Conservation (phyloP, 1,139 yeast species). For the Kluyveromyces sp. region DNA sequence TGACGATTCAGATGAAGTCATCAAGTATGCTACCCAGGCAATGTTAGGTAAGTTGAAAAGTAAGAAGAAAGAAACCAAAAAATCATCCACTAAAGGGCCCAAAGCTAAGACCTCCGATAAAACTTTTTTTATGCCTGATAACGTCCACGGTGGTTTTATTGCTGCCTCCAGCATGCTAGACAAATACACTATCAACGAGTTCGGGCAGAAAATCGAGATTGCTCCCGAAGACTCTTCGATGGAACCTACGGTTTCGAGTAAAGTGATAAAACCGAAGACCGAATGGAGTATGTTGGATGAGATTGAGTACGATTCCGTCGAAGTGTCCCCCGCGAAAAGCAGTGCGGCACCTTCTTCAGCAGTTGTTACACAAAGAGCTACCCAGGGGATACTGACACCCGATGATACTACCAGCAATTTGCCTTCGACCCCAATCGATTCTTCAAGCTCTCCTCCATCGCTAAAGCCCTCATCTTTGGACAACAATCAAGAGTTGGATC, state of each 20-base stretch:
- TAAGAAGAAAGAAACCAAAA: conserved; percentile 13
- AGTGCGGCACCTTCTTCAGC: neutral
- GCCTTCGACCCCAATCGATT: neutral
- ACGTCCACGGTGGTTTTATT: conserved; percentile 63
- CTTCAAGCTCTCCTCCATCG: neutral
- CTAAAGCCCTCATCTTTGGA: neutral
- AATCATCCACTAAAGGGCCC: conserved; percentile 18
- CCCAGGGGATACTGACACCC: conserved; percentile 7
- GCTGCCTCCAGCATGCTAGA: conserved; percentile 48
- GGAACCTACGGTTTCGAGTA: neutral
- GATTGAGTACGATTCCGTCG: conserved; percentile 19
- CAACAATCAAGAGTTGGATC: neutral
- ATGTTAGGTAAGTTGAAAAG: conserved; percentile 32
- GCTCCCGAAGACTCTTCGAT: neutral
- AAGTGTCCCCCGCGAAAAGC: conserved; percentile 12
- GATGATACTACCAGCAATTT: conserved; percentile 9
- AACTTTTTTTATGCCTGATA: conserved; percentile 71
- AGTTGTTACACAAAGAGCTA: neutral
- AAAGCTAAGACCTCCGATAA: conserved; percentile 25
- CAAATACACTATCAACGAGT: conserved; percentile 14
- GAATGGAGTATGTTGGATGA: conserved; percentile 17
- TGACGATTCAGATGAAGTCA: conserved; percentile 64
- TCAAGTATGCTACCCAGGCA: conserved; percentile 49
- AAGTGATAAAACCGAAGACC: conserved; percentile 6
- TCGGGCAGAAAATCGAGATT: conserved; percentile 6